Percentiles rank a stretch among this genome's conserved stretches.
These are phyloP conservation scores for Rasamsonia emersonii DNA, from an alignment of 2,329 filamentous ascomycete genomes.

Conservation along the genomic window DNA sequence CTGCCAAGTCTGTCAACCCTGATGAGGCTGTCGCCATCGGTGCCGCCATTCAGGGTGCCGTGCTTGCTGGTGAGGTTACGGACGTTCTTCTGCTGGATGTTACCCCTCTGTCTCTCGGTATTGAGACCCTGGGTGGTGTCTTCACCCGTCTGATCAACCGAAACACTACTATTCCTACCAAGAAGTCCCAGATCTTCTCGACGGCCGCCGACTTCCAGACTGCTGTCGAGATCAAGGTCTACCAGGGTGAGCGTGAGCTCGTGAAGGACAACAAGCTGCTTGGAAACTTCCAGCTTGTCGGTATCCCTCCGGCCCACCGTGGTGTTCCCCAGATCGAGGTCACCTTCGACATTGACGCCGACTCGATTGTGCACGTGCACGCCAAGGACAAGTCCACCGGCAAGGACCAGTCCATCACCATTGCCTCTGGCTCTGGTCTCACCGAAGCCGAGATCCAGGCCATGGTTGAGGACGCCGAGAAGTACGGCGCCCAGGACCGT, in stretches of 20 bases:
- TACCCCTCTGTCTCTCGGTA: slow-evolving; percentile 92
- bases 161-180: slow-evolving; percentile 98
- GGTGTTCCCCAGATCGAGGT: slow-evolving; percentile 96
- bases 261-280: slow-evolving; percentile 98
- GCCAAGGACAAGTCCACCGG: slow-evolving; percentile 98
- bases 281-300: slow-evolving; percentile 98
- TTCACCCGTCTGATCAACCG: slow-evolving; percentile 98
- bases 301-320: slow-evolving; percentile 90
- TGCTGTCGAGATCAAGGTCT: slow-evolving; percentile 98
- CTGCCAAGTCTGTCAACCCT: slow-evolving; percentile 96
- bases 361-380: slow-evolving; percentile 95
- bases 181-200: slow-evolving; percentile 98
- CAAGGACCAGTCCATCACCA: slow-evolving; percentile 99
- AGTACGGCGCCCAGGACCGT: slow-evolving; percentile 90
- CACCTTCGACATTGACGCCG: slow-evolving; percentile 96
- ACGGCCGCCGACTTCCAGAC: slow-evolving; percentile 98
- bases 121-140: slow-evolving; percentile 95
- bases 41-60: slow-evolving; percentile 93
- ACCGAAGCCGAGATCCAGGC: slow-evolving; percentile 89
- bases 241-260: slow-evolving; percentile 98
- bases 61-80: slow-evolving; percentile 92
- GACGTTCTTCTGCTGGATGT: slow-evolving; percentile 93
- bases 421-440: slow-evolving; percentile 93
- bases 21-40: slow-evolving; percentile 97
- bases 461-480: slow-evolving; percentile 98